A percentile compares a stretch with the other conserved stretches of the same genome.
phyloP scores from a whole-genome alignment of 2,329 filamentous ascomycete genomes.

The Aureobasidium sp. region DNA sequence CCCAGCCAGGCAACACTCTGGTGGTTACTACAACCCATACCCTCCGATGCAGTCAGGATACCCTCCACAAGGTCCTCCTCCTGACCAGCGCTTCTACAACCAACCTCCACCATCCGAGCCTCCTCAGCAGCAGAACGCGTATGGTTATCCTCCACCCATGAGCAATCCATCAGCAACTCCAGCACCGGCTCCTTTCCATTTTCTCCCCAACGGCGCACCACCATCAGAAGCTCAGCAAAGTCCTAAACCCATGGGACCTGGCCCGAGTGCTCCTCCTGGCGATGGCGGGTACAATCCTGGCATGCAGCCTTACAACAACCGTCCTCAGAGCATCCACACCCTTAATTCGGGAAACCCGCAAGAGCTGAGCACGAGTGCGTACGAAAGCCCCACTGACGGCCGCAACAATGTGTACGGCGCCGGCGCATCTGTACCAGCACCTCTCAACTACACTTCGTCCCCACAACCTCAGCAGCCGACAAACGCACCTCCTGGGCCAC shows the following conservation, averaged over 20 bases:
- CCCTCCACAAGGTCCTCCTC: slow-evolving; percentile 25
- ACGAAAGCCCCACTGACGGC: slow-evolving; percentile 41
- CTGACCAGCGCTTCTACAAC: slow-evolving; percentile 18
- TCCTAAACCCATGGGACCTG: slow-evolving; percentile 19
- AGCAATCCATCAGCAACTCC: slow-evolving; percentile 18
- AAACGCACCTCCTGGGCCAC: slow-evolving; percentile 16
- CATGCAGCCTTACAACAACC: slow-evolving; percentile 26
- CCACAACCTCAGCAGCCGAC: slow-evolving; percentile 10
- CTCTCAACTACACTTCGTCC: slow-evolving; percentile 7
- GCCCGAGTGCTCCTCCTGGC: slow-evolving; percentile 19
- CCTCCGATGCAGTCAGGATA: slow-evolving; percentile 28
- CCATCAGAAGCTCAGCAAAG: slow-evolving; percentile 19
- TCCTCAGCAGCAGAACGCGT: slow-evolving; percentile 18
- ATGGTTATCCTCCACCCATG: slow-evolving; percentile 14
- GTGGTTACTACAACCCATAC: slow-evolving; percentile 44
- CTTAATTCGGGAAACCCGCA: slow-evolving; percentile 36
- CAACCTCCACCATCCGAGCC: slow-evolving; percentile 14
- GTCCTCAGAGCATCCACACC: slow-evolving; percentile 32
- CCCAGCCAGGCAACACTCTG: slow-evolving; percentile 12
- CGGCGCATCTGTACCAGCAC: slow-evolving; percentile 3
- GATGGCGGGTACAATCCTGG: slow-evolving; percentile 22
- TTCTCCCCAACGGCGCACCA: slow-evolving; percentile 28
- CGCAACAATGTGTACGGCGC: slow-evolving; percentile 29
- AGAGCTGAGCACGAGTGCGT: slow-evolving; percentile 41
- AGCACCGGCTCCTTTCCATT: slow-evolving; percentile 27